Base-by-base conservation (phyloP, 441 rosid species). In the Macaranga tanarius region DNA sequence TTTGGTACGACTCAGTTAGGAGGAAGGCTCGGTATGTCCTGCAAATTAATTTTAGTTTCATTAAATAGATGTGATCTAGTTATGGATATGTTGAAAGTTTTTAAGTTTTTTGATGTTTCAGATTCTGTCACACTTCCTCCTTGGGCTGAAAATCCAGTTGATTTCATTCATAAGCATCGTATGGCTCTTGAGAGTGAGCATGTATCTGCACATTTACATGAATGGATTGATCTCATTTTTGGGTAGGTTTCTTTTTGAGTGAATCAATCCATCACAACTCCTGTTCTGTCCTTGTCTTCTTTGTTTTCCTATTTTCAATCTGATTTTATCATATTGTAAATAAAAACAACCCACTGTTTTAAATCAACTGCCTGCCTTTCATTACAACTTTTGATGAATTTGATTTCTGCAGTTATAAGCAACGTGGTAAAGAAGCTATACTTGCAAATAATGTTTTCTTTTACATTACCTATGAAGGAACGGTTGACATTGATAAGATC, bases 401-500 rank as follows among this genome's bases (percentile, higher is more conserved):
- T 79, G 72, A 81, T 70, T 55, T 71, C 60, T 83, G 74, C 82
- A 96, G 99, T 84, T 91, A 82, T 71, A 96, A 92, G 86, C 99
- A 96, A 86, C 97, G 99, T 59, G 99, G 99, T 65, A 96, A 89
- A 85, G 99, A 96, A 84, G 99, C 99, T 79, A 92, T 96, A 85
- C 65, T 61, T 68, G 95, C 98, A 77, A 92, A 92, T 81, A 96
- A 93, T 78, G 97, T 96, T 74, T 96, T 96, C 92, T 96, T 92
- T 85, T 93, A 96, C 83, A 88, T 92, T 74, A 96, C 99, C 58
- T 96, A 96, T 70, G 99, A 93, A 87, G 99, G 99, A 67, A 86
- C 95, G 8, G 94, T 96, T 66, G 98, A 92, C 78, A 87, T 96
- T 77, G 97, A 96, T 76, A 93, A 92, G 84, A 93, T 96, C 72